These are phyloP conservation scores for Penicillium freii DNA, from an alignment of 2,329 filamentous ascomycete species.

Conservation along the genomic window DNA sequence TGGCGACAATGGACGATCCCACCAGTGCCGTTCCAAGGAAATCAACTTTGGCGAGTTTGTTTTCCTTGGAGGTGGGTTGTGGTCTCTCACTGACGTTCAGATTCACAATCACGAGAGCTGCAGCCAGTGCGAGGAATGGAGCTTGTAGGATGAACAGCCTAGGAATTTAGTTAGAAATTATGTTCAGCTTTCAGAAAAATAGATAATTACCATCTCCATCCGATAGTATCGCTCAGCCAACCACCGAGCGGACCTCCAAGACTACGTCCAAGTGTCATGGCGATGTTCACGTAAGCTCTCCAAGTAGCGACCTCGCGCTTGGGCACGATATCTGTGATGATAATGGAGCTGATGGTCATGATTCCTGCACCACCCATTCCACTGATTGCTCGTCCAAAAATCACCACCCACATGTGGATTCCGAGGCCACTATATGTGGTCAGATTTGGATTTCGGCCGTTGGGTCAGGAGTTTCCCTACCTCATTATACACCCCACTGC, in stretches of 20 bases:
- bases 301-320: constrained; percentile 49
- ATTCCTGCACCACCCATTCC: constrained; percentile 49
- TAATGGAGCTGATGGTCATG: constrained; percentile 46
- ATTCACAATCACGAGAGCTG: constrained; percentile 43
- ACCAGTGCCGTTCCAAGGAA: constrained; percentile 55
- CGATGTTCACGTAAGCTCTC: constrained; percentile 53
- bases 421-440: constrained; percentile 35
- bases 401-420: constrained; percentile 39
- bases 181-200: too few relatives aligned
- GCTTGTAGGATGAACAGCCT: constrained; percentile 33
- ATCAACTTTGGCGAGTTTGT: constrained; percentile 54
- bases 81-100: constrained; percentile 36
- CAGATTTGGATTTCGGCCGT: neutral
- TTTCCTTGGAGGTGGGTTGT: neutral
- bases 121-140: constrained; percentile 28
- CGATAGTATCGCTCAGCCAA: constrained; percentile 59
- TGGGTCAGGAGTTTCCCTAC: constrained; percentile 12
- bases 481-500: constrained; percentile 46
- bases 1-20: constrained; percentile 43
- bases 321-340: constrained; percentile 52
- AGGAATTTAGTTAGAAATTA: neutral
- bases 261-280: constrained; percentile 50
- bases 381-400: constrained; percentile 42
- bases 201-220: constrained; percentile 60
- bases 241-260: constrained; percentile 59